Evolutionary conservation across 2,329 filamentous ascomycete genomes (phyloP).

Genomic region (Helotiales sp.): DNA sequence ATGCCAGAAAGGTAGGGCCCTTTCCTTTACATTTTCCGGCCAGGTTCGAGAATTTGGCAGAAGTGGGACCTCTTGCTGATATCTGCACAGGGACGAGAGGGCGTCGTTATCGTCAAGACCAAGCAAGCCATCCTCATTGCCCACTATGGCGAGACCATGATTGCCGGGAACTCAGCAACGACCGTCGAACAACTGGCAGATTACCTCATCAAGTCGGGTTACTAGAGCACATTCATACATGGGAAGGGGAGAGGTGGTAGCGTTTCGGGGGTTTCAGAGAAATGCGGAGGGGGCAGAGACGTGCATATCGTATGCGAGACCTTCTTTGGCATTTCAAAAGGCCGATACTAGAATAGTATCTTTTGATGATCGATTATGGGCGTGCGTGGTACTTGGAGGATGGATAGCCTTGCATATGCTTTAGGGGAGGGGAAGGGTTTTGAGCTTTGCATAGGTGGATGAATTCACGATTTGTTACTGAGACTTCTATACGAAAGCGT

Average conservation of each 20-base stretch:
- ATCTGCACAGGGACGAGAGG: constrained; percentile 70
- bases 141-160: constrained; percentile 77
- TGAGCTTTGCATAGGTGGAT: constrained; percentile 39
- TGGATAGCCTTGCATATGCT: constrained; percentile 34
- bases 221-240: constrained; percentile 56
- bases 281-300: constrained; percentile 20
- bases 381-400: constrained; percentile 25
- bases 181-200: constrained; percentile 85
- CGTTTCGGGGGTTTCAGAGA: constrained; percentile 2
- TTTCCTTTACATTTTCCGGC: not conserved
- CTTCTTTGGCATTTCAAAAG: constrained; percentile 33
- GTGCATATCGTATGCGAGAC: constrained; percentile 28
- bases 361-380: constrained; percentile 23
- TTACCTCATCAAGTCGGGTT: constrained; percentile 75
- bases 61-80: constrained; percentile 12
- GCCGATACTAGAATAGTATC: constrained; percentile 40
- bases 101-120: constrained; percentile 84
- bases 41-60: not conserved
- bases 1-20: constrained; percentile 79
- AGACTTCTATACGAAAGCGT: not conserved
- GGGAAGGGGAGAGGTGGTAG: constrained; percentile 9
- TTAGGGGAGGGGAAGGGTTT: constrained; percentile 8
- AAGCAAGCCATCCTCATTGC: constrained; percentile 85
- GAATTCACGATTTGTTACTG: constrained; percentile 32
- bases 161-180: constrained; percentile 76